phyloP scores from a whole-genome alignment of 2,329 filamentous ascomycete species.

The Aspergillus tamarii region DNA sequence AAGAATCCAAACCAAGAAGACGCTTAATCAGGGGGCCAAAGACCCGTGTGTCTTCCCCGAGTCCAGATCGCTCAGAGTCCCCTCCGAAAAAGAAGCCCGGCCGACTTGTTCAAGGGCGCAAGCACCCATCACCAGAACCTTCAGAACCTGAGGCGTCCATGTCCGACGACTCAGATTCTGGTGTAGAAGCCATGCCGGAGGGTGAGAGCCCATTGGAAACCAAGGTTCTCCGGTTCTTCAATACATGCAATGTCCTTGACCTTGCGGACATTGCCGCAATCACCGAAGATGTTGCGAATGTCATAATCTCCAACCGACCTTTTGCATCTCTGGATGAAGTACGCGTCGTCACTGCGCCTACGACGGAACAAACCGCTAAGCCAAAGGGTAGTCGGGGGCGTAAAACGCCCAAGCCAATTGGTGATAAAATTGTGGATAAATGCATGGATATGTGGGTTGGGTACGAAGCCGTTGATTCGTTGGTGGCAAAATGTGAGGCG shows the following conservation, averaged over 20 bases:
- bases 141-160: slow-evolving; percentile 44
- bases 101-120: slow-evolving; percentile 56
- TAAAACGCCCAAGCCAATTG: slow-evolving; percentile 59
- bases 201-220: slow-evolving; percentile 49
- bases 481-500: slow-evolving; percentile 75
- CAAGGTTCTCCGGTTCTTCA: slow-evolving; percentile 78
- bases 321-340: slow-evolving; percentile 70
- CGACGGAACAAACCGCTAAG: slow-evolving; percentile 38
- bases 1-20: slow-evolving; percentile 37
- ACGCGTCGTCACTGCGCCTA: slow-evolving; percentile 61
- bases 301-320: slow-evolving; percentile 73
- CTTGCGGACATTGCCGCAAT: slow-evolving; percentile 81
- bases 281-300: slow-evolving; percentile 68
- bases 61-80: slow-evolving; percentile 23
- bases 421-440: slow-evolving; percentile 68
- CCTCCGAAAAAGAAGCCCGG: slow-evolving; percentile 34
- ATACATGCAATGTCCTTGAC: slow-evolving; percentile 73
- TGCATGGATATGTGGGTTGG: slow-evolving; percentile 75
- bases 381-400: slow-evolving; percentile 57
- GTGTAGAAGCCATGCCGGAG: slow-evolving; percentile 43
- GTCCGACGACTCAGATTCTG: slow-evolving; percentile 51
- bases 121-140: slow-evolving; percentile 35
- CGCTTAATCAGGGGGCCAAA: slow-evolving; percentile 44
- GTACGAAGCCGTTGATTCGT: slow-evolving; percentile 79
- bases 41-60: slow-evolving; percentile 33